Base-by-base conservation (phyloP, 2,329 filamentous ascomycete genomes). In the Thermochaetoides dissita region DNA sequence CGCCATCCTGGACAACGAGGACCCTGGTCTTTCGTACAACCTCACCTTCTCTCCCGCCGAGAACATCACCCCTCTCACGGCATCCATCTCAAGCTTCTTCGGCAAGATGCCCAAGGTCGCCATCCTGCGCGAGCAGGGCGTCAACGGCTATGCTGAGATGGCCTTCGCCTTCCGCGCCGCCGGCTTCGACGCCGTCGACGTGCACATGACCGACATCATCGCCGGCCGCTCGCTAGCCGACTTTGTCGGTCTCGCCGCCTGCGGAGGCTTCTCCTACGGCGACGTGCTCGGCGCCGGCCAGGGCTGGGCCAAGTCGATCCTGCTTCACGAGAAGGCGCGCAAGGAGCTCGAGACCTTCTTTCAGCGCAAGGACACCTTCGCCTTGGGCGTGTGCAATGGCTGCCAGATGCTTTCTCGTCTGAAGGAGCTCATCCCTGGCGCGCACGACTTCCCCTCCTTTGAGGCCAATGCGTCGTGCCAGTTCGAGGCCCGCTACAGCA, bases 61-160 rank as follows among this genome's bases (percentile, higher is more conserved):
- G 48, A 81, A 76, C 51, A 81, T 81, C 44, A 63, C 89, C 37
- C 83, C 85, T 17, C 62, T 84, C 47, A 72, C 76, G 47, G 69
- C 76, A 3, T 75, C 72, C 46, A 64, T 86, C 44, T 72, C 74
- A 34, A 56, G 54, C 8, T 52, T 62, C 44, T 75, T 86, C 57
- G 70, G 69, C 48, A 72, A 67, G 53, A 54, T 59, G 62, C 83
- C 84, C 1, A 77, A 79, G 30, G 88, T 98, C 24, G 91, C 91
- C 36, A 94, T 98, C 53, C 76, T 98, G 17, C 76, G 91, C 57
- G 91, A 96, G 62, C 87, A 95, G 61, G 91, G 91, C 59, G 85
- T 94, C 51, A 96, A 98, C 64, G 85, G 88, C 35, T 78, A 95
- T 55, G 80, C 86, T n/a, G 91, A 98, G 62, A 94, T 98, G 85